phyloP scores from a whole-genome alignment of 495 filamentous ascomycete genomes.

The Chaetomium fimeti region DNA sequence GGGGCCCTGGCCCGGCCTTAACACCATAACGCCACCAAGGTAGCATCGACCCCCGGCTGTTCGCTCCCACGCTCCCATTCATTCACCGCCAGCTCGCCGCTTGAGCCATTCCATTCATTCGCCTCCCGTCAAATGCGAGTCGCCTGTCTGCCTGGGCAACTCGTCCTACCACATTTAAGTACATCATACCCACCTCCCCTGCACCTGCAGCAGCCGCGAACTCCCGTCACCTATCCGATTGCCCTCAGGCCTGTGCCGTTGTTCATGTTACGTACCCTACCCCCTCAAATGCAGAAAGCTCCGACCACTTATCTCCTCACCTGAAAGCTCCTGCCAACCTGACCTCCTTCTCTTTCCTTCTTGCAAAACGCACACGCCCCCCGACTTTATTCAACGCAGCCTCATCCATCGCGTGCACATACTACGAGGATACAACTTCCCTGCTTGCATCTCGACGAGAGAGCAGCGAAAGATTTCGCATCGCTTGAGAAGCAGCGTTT shows the following conservation, averaged over 20 bases:
- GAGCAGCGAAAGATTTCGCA: background rate
- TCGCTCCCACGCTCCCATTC: no score
- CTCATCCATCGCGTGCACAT: background rate
- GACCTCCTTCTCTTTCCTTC: background rate
- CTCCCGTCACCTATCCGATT: conserved; percentile 3
- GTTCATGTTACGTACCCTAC: background rate
- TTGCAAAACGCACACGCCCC: background rate
- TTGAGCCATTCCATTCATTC: conserved; percentile 14
- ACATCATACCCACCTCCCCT: conserved; percentile 23
- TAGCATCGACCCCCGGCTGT: conserved; percentile 35
- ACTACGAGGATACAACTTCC: background rate
- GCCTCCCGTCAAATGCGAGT: conserved; percentile 26
- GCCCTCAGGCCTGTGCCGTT: conserved; percentile 18
- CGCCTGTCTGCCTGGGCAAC: conserved; percentile 32
- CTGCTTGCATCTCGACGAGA: background rate
- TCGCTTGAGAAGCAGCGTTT: background rate
- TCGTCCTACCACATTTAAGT: conserved; percentile 31
- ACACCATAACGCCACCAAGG: conserved; percentile 17
- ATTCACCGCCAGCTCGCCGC: conserved; percentile 18
- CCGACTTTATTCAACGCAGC: background rate
- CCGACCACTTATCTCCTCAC: conserved; percentile 3
- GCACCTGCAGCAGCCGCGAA: conserved; percentile 1
- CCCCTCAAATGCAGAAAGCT: conserved; percentile 1
- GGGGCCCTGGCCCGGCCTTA: conserved; percentile 13
- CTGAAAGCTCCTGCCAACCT: background rate